These are phyloP conservation scores for Trichopus zeylanicus DNA, from an alignment of 116 monocot species.

Conservation along the genomic window DNA sequence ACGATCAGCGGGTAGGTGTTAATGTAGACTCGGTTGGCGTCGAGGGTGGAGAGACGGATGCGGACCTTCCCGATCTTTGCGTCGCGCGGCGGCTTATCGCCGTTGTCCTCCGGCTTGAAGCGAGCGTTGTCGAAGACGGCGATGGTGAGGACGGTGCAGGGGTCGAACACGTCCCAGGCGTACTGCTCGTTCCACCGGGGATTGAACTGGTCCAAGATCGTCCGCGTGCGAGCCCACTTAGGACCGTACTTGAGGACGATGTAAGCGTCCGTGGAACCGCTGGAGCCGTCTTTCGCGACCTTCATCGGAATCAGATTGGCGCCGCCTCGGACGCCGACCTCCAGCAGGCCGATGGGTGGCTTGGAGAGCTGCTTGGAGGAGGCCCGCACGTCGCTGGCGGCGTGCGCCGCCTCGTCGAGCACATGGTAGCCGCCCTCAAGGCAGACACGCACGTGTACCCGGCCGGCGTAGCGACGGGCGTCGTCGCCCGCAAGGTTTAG, in stretches of 20 bases:
- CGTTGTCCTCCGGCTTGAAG: slow-evolving; percentile 5
- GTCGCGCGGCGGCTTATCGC: slow-evolving; percentile 18
- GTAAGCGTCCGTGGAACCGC: slow-evolving; percentile 78
- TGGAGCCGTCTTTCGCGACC: slow-evolving; percentile 36
- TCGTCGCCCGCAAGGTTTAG: slow-evolving; percentile 64
- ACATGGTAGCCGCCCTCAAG: slow-evolving; percentile 89
- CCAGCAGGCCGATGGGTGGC: slow-evolving; percentile 63
- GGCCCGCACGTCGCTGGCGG: slow-evolving; percentile 70
- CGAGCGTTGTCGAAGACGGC: slow-evolving; percentile 76
- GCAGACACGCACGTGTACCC: slow-evolving; percentile 69
- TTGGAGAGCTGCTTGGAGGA: slow-evolving; percentile 68
- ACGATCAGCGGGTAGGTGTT: slow-evolving; percentile 60
- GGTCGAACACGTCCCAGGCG: slow-evolving; percentile 93
- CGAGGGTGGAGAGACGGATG: slow-evolving; percentile 78
- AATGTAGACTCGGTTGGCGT: slow-evolving; percentile 52
- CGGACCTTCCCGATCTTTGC: slow-evolving; percentile 71
- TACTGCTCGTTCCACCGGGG: slow-evolving; percentile 96
- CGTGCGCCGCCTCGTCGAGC: slow-evolving; percentile 78
- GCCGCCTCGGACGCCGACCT: slow-evolving; percentile 72
- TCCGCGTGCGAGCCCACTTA: slow-evolving; percentile 87
- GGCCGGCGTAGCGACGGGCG: slow-evolving; percentile 45
- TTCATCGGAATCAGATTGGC: slow-evolving; percentile 73
- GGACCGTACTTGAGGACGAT: slow-evolving; percentile 81
- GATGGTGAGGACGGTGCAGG: slow-evolving; percentile 85
- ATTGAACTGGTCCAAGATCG: slow-evolving; percentile 77